Conservation (phyloP, 768 basidiomycete species). For the Albatrellus ellisii region DNA sequence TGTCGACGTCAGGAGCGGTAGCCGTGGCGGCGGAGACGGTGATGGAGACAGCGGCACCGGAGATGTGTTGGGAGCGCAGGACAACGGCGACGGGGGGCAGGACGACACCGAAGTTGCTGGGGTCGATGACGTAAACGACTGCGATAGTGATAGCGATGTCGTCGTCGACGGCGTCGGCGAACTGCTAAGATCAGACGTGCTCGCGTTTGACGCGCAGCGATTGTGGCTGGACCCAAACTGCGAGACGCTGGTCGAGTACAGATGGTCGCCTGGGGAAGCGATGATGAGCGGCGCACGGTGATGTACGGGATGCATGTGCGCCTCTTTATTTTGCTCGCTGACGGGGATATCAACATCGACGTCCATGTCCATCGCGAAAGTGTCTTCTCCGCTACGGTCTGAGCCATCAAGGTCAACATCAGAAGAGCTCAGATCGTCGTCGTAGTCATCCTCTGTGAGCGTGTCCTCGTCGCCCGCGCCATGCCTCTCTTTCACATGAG, state of each 20-base stretch:
- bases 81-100: neutral
- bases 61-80: conserved; percentile 3
- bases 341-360: conserved; percentile 17
- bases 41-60: conserved; percentile 8
- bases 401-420: conserved; percentile 10
- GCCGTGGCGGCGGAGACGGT: conserved; percentile 7
- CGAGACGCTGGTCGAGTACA: conserved; percentile 20
- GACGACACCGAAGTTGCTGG: conserved; percentile 10
- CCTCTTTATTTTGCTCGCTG: conserved; percentile 11
- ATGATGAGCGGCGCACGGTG: conserved; percentile 14
- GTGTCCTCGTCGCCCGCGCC: conserved; percentile 17
- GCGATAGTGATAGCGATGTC: conserved; percentile 8
- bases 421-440: neutral
- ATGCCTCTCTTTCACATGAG: conserved; percentile 3
- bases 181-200: conserved; percentile 10
- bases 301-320: conserved; percentile 41
- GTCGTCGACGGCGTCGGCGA: conserved; percentile 16
- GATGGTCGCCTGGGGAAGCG: conserved; percentile 16
- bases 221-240: too few species aligned
- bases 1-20: conserved; percentile 17
- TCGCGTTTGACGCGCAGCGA: conserved; percentile 13
- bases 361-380: conserved; percentile 19
- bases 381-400: conserved; percentile 16
- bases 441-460: conserved; percentile 17
- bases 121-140: conserved; percentile 11